Conservation (phyloP, 257 asterid species). For the Ilex aquifolium region DNA sequence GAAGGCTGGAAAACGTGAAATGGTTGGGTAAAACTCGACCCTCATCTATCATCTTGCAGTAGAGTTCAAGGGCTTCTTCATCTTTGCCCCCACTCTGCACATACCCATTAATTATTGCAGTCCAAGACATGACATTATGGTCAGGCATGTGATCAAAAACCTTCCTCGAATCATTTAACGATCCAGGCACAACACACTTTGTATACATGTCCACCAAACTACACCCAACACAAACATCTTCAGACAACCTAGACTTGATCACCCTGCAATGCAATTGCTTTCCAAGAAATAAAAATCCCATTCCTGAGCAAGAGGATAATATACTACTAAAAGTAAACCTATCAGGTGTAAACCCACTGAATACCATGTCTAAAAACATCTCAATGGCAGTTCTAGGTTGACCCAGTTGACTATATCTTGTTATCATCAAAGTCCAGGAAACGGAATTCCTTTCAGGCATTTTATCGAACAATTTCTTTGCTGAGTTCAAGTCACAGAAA, state of each 20-base stretch:
- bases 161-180: slow-evolving; percentile 56
- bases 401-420: slow-evolving; percentile 63
- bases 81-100: slow-evolving; percentile 53
- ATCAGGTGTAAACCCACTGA: slow-evolving; percentile 55
- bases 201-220: slow-evolving; percentile 89
- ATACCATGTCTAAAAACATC: slow-evolving; percentile 58
- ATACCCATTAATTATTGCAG: slow-evolving; percentile 69
- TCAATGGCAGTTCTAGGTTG: slow-evolving; percentile 35
- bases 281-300: slow-evolving; percentile 46
- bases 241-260: slow-evolving; percentile 48
- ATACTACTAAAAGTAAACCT: slow-evolving; percentile 68
- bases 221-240: slow-evolving; percentile 89
- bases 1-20: slow-evolving; percentile 66
- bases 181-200: slow-evolving; percentile 44
- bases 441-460: slow-evolving; percentile 75
- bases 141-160: slow-evolving; percentile 66
- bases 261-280: slow-evolving; percentile 62
- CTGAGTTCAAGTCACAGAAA: slow-evolving; percentile 51
- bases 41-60: slow-evolving; percentile 49
- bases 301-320: slow-evolving; percentile 78
- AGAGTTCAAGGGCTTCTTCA: slow-evolving; percentile 58
- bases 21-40: slow-evolving; percentile 73
- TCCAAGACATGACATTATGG: slow-evolving; percentile 97
- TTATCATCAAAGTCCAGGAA: slow-evolving; percentile 83
- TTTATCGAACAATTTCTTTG: slow-evolving; percentile 62